Evolutionary conservation across 1,139 yeast genomes (phyloP), one percentile per base, ranked within the genome.

Genomic region (Hanseniaspora gamundiae): DNA sequence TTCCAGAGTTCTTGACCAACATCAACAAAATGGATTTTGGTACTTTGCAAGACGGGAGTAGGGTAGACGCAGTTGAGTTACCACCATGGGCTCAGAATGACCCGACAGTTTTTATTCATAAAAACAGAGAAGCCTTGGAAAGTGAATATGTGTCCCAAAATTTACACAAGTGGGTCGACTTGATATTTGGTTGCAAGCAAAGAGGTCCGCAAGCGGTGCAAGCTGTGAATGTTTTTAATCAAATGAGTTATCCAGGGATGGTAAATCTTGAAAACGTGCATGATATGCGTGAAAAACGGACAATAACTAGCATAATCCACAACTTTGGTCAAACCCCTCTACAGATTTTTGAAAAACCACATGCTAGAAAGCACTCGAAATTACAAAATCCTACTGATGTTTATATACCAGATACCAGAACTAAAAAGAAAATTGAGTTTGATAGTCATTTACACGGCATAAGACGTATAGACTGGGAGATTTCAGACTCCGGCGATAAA

Each of bases 301-400:
- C 94, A 0, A 71, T 80, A 2, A 80, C 85, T 27, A 88, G 94
- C 1, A 81, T 82, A 56, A 85, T 85, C 40, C 88, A 85, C 56
- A 85, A 85, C 59, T 85, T 85, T 67, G 95, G 95, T 0, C 95
- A 85, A 58, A 85, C 94, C 0, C 95, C 95, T 1, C 57, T 71
- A 40, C 83, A 80, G 52, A 64, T 85, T 11, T 84, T 85, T 53
- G 65, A 62, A 9, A 70, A 68, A 45, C 78, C 86, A 0, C 95
- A 85, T 58, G 78, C 81, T 0, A 50, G 56, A 35, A 69, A 71
- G 41, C 74, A 69, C 2, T 66, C 30, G n/a, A 31, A 17, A 9
- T 28, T 17, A 7, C 13, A 11, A 30, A 16, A 30, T n/a, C 14
- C 35, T 8, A 14, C 8, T 4, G 14, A 8, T n/a, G 19, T 30